A percentile compares a stretch with the other conserved stretches of the same genome.
Conservation (phyloP, 495 filamentous ascomycete species). For the Xylaria nigripes region DNA sequence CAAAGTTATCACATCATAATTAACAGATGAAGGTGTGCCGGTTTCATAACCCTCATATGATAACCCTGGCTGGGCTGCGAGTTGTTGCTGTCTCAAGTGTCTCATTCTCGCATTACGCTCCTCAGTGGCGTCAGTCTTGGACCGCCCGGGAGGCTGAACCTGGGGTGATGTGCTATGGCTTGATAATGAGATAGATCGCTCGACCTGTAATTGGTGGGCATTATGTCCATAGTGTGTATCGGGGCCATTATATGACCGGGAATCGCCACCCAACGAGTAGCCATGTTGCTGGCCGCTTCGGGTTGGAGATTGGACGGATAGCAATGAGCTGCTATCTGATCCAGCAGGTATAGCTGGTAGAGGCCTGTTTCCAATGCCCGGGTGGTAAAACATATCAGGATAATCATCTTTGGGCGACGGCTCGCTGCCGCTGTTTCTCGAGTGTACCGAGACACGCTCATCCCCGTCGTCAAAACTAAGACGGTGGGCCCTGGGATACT, state of each 20-base stretch:
- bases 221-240: constrained; percentile 32
- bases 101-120: constrained; percentile 48
- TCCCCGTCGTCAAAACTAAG: constrained; percentile 94
- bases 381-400: constrained; percentile 91
- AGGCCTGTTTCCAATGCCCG: constrained; percentile 62
- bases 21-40: constrained; percentile 43
- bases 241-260: constrained; percentile 26
- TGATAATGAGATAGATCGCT: constrained; percentile 78
- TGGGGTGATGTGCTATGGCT: constrained; percentile 74
- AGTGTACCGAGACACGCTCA: constrained; percentile 52
- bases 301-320: constrained; percentile 29
- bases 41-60: constrained; percentile 43
- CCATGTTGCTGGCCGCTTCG: constrained; percentile 28
- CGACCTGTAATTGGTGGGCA: constrained; percentile 48
- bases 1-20: constrained; percentile 62
- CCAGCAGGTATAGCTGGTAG: constrained; percentile 69
- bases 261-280: constrained; percentile 35
- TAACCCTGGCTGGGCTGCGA: constrained; percentile 36
- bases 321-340: constrained; percentile 33
- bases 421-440: constrained; percentile 47
- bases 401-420: constrained; percentile 55
- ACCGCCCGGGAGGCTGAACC: constrained; percentile 72
- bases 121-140: constrained; percentile 87
- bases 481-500: constrained; percentile 59
- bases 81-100: constrained; percentile 49